Conservation (phyloP, 2,329 filamentous ascomycete genomes). For the Cladophialophora bantiana region DNA sequence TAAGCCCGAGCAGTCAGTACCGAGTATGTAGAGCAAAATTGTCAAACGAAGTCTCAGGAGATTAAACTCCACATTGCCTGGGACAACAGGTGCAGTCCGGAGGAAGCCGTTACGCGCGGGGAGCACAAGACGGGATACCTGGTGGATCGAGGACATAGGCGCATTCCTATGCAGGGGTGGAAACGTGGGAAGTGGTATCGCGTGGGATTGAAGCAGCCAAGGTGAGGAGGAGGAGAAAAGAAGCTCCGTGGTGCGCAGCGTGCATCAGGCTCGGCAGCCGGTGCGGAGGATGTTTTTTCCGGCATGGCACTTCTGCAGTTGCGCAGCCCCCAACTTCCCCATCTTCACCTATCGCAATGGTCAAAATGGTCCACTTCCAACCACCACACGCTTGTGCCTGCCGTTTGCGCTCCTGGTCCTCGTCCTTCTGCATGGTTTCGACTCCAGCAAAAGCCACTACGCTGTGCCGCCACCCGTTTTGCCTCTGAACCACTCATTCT, state of each 20-base stretch:
- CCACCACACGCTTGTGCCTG: neutral
- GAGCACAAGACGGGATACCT: neutral
- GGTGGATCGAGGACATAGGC: neutral
- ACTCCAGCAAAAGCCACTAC: neutral
- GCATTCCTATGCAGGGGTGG: neutral
- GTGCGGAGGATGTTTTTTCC: constrained; percentile 1
- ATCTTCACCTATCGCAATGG: neutral
- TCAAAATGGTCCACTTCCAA: neutral
- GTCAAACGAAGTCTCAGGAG: neutral
- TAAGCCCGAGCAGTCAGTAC: neutral
- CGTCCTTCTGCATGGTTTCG: neutral
- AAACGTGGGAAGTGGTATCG: neutral
- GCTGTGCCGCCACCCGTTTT: neutral
- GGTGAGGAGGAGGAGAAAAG: neutral
- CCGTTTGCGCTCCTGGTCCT: neutral
- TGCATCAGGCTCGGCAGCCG: neutral
- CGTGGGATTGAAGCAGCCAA: neutral
- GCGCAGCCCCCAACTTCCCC: neutral
- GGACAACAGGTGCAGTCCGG: neutral
- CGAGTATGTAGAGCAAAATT: neutral
- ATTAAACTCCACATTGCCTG: neutral
- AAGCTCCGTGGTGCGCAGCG: too few relatives aligned
- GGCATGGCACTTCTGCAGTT: neutral
- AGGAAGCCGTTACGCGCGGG: neutral
- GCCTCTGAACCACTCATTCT: neutral